Base-by-base conservation (phyloP, 768 basidiomycete species). In the Calocybe gangraenosa region DNA sequence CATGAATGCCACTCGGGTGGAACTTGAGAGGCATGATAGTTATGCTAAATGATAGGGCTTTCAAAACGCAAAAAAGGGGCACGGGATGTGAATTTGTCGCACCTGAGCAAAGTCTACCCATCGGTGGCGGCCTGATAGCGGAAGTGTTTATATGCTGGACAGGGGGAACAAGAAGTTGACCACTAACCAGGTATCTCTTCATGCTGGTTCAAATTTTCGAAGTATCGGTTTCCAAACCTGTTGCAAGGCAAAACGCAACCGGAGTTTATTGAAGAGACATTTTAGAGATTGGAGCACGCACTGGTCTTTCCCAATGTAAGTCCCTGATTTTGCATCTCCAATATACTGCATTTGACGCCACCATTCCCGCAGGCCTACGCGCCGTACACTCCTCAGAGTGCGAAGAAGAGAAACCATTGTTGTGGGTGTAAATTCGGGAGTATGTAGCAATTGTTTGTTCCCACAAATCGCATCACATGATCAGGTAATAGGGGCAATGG, bases 1-100 rank as follows among this genome's bases (percentile, higher is more conserved):
- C 94, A 98, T 3, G 93, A 82, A 69, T 96, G 95, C 95, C 95
- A 97, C 66, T 95, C 93, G 0, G 94, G 79, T 13, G 92, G 89
- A 28, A 96, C 84, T 71, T 99, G 95, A 0, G 90, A 78, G n/a
- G 89, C 91, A 58, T 97, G 87, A 66, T 75, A 84, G 50, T 92
- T 80, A 59, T 93, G 89, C 80, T 90, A 49, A 13, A 48, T 38
- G 13, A 13, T 37, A 21, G 33, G 25, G 6, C 5, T 28, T 28
- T 28, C n/a, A n/a, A 11, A 11, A 11, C 25, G 5, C 11, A 28
- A 28, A 11, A 28, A 28, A 11, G 25, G 25, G 25, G 11, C 25
- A 28, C 25, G 11, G 11, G 25, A 28, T 28, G 5, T 28, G 6
- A 28, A 28, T 28, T 28, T 11, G 25, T 6, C 25, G 25, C 5